Base-by-base conservation (phyloP, 1,139 yeast species). In the Magnusiomyces ingens region DNA sequence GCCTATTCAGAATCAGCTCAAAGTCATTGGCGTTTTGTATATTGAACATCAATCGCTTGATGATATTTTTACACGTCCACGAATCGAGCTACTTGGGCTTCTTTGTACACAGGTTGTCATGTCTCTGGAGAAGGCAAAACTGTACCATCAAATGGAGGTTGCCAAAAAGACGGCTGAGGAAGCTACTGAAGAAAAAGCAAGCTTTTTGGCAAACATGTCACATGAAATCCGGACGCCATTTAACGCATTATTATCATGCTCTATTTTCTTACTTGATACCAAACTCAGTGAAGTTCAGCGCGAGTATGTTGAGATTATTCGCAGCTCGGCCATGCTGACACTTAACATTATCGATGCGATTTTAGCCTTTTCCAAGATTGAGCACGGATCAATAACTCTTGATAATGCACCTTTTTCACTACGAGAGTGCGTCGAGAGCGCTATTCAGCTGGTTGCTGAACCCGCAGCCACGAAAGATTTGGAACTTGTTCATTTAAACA, bases 221-320 rank as follows among this genome's bases (percentile, higher is more conserved):
- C 82, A 79, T 62, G 84, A 79, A 61, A 79, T 79, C 50, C 66
- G 84, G 56, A 79, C 84, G 0, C 84, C 83, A 0, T 79, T 79
- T 66, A 79, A 79, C 63, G 79, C 82, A 0, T 66, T 80, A 49
- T 67, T 79, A 54, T 77, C 81, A 3, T 79, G 82, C 63, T 77
- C 83, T 1, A 73, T 78, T 3, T 79, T 79, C 61, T 67, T 79
- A 51, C 64, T 78, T 50, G 83, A 79, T 59, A 79, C 83, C 0
- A 67, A 70, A 0, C 65, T 79, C 51, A 75, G 71, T 37, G 72
- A 71, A 48, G 68, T 78, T 6, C 84, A 79, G 60, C 65, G 72
- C 38, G 82, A 79, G 57, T 79, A 79, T 58, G 82, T 79, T 17
- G 81, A 78, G 56, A 79, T 82, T 1, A 77, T 79, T 48, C 72